Percentiles rank a stretch among this genome's conserved stretches.
Evolutionary conservation across 257 asterid genomes (phyloP).

Genomic region (Capsicum rhomboideum): DNA sequence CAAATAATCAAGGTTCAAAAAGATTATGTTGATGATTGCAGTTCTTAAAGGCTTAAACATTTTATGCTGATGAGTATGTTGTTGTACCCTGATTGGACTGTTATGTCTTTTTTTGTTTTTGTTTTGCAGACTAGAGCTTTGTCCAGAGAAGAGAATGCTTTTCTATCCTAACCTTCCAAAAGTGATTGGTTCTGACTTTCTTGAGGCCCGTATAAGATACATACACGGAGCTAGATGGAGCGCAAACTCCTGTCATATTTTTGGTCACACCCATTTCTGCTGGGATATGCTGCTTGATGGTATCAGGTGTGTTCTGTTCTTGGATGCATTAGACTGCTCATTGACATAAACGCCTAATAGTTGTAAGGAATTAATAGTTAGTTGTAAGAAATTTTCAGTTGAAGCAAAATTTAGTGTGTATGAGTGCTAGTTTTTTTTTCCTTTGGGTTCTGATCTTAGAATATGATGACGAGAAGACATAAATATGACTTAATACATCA

Average conservation of each 20-base stretch:
- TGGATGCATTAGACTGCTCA: not conserved
- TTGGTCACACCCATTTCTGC: constrained; percentile 90
- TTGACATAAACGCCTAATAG: not conserved
- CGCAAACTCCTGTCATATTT: constrained; percentile 57
- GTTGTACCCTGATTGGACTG: not conserved
- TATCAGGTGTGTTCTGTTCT: constrained; percentile 49
- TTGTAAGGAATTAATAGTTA: not conserved
- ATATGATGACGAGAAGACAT: not conserved
- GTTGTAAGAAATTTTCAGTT: not conserved
- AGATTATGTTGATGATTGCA: not conserved
- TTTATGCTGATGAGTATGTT: not conserved
- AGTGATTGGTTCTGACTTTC: constrained; percentile 69
- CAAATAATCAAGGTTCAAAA: not conserved
- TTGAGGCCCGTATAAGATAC: constrained; percentile 64
- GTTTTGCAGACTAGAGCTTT: constrained; percentile 71
- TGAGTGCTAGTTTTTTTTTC: not conserved
- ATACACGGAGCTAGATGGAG: constrained; percentile 48
- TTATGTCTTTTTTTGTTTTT: not conserved
- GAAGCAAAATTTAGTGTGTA: not conserved
- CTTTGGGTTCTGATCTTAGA: not conserved
- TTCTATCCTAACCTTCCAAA: constrained; percentile 91
- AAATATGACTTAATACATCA: not conserved
- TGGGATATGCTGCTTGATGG: constrained; percentile 82
- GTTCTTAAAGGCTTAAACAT: not conserved
- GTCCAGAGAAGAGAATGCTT: constrained; percentile 97